phyloP scores from a whole-genome alignment of 176 grass and related monocot species.

The barley (Hordeum vulgare) region MorexV3_pseudomolecules_assembly NC_058520.1:608467998-608468497 shows the following conservation, averaged over 20 bases:
- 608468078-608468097: too few species aligned
- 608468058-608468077: too few species aligned
- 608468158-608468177: background rate
- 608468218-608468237: constrained; percentile 63
- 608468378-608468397: constrained; percentile 57
- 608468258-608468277: constrained; percentile 77
- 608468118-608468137: background rate
- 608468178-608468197: background rate
- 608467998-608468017: too few species aligned
- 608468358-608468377: constrained; percentile 54
- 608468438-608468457: background rate
- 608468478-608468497: background rate
- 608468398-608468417: constrained; percentile 65
- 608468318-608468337: constrained; percentile 91
- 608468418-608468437: constrained; percentile 55
- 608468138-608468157: background rate
- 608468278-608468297: constrained; percentile 58
- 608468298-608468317: constrained; percentile 78
- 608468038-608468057: too few species aligned
- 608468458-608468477: background rate
- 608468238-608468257: constrained; percentile 88
- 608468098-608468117: too few species aligned
- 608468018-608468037: too few species aligned
- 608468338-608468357: constrained; percentile 85
- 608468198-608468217: background rate